Conservation (phyloP, 2,329 filamentous ascomycete species). For the Cladophialophora bantiana region DNA sequence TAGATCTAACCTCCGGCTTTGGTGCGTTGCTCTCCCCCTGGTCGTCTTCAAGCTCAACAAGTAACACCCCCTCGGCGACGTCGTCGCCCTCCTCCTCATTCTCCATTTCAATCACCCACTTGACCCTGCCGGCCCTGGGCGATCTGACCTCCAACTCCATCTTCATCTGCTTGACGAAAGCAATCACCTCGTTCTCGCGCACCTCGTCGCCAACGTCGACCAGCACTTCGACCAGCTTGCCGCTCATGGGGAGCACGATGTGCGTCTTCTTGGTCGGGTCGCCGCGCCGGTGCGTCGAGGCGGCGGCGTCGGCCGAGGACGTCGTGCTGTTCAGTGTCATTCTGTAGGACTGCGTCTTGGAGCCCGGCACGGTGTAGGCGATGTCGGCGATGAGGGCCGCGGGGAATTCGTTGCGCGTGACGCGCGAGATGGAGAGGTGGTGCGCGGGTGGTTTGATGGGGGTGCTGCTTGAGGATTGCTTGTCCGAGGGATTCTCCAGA, state of each 20-base stretch:
- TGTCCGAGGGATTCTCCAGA: conserved; percentile 48
- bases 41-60: conserved; percentile 52
- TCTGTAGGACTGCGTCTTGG: conserved; percentile 51
- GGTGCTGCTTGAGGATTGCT: neutral
- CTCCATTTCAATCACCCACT: conserved; percentile 52
- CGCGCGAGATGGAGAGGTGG: conserved; percentile 61
- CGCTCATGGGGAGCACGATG: conserved; percentile 63
- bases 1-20: conserved; percentile 18
- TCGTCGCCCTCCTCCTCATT: conserved; percentile 52
- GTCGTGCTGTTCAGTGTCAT: conserved; percentile 55
- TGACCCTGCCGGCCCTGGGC: conserved; percentile 55
- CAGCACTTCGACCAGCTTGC: conserved; percentile 65
- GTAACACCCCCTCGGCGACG: conserved; percentile 62
- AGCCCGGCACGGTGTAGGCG: conserved; percentile 53
- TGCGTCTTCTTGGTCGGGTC: conserved; percentile 60
- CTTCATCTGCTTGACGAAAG: conserved; percentile 71
- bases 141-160: conserved; percentile 71
- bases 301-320: conserved; percentile 48
- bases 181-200: conserved; percentile 60
- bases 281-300: conserved; percentile 56
- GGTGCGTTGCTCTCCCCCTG: neutral
- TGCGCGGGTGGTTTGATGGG: conserved; percentile 46
- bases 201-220: conserved; percentile 61
- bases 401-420: conserved; percentile 68
- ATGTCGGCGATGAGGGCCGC: conserved; percentile 61